phyloP scores from a whole-genome alignment of 768 basidiomycete genomes.

The Leccinellum albellum region DNA sequence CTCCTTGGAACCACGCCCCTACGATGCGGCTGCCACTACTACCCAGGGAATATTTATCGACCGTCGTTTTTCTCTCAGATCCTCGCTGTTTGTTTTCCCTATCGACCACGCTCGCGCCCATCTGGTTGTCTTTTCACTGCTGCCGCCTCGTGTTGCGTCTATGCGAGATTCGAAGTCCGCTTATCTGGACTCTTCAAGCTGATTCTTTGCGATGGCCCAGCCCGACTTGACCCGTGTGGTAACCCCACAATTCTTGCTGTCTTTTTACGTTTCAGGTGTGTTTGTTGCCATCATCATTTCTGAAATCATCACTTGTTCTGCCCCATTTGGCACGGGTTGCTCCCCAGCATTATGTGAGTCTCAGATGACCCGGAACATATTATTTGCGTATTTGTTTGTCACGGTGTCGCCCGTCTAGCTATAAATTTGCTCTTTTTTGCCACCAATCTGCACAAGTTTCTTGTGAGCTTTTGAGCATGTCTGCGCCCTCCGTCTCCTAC shows the following conservation, averaged over 20 bases:
- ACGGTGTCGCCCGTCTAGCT: slow-evolving; percentile 15
- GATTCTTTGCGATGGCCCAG: neutral
- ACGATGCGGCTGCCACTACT: neutral
- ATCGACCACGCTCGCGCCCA: neutral
- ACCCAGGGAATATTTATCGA: neutral
- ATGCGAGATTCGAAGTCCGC: slow-evolving; percentile 15
- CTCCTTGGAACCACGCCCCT: neutral
- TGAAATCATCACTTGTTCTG: neutral
- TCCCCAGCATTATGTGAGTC: neutral
- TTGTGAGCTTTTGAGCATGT: slow-evolving; percentile 17
- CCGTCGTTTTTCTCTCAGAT: neutral
- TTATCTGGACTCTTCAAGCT: neutral
- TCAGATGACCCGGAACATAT: slow-evolving; percentile 1
- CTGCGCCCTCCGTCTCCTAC: slow-evolving; percentile 6
- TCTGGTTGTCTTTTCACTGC: neutral
- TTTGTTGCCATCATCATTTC: neutral
- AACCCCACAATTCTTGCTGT: neutral
- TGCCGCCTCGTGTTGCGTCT: neutral
- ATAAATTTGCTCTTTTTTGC: slow-evolving; percentile 25
- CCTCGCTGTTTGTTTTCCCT: too few relatives aligned
- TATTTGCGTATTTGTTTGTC: slow-evolving; percentile 25
- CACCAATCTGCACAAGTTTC: neutral
- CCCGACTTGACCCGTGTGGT: slow-evolving; percentile 6
- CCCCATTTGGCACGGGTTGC: slow-evolving; percentile 2
- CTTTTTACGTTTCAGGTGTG: slow-evolving; percentile 10